A percentile compares a stretch with the other conserved stretches of the same genome.
phyloP scores from a whole-genome alignment of 139 green algal genomes.

The Asterochloris sp. region DNA sequence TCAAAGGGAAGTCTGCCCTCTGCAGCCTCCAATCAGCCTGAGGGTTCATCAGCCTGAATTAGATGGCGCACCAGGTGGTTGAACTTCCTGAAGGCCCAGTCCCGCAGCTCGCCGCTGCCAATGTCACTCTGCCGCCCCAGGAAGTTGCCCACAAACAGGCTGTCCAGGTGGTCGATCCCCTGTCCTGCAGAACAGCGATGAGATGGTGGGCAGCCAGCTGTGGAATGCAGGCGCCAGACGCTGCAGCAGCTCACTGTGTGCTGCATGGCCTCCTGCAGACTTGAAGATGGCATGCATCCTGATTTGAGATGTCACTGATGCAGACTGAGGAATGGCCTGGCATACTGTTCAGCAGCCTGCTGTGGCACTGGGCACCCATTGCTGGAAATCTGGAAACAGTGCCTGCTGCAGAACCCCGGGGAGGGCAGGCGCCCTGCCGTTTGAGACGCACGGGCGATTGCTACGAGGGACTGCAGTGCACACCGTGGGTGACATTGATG shows the following conservation, averaged over 20 bases:
- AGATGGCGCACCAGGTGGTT: conserved; percentile 10
- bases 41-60: no score
- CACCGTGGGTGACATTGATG: conserved; percentile 61
- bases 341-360: neutral
- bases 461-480: neutral
- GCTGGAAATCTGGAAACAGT: neutral
- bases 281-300: neutral
- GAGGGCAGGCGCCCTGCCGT: no score
- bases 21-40: no score
- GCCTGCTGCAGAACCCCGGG: neutral
- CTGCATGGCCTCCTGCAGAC: neutral
- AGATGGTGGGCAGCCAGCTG: neutral
- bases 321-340: neutral
- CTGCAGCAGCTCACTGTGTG: no score
- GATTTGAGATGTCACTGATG: neutral
- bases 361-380: neutral
- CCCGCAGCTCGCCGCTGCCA: conserved; percentile 59
- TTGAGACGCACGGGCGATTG: no score
- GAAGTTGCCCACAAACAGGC: conserved; percentile 53
- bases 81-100: conserved; percentile 44
- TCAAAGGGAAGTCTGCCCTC: conserved; percentile 6
- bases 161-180: conserved; percentile 57
- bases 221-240: no score
- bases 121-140: conserved; percentile 61
- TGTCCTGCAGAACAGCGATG: conserved; percentile 37